These are phyloP conservation scores for Fusarium sp. DNA, from an alignment of 2,329 filamentous ascomycete genomes.

Conservation along the genomic window DNA sequence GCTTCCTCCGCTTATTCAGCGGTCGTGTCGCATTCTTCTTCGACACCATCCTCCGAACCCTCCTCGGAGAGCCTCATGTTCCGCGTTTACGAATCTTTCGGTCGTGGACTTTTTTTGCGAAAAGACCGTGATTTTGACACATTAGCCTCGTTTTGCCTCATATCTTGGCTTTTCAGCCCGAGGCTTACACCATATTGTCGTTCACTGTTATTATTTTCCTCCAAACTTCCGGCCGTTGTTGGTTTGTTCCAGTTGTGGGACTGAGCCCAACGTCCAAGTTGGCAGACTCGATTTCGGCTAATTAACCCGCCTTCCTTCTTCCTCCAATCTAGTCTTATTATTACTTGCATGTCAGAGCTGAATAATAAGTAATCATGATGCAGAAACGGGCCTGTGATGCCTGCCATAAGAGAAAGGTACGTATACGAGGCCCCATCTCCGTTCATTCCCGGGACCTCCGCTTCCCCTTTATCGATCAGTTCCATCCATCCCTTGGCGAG, in stretches of 20 bases:
- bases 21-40: not conserved
- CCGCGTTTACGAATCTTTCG: conserved; percentile 8
- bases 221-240: not conserved
- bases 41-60: conserved; percentile 1
- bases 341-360: not conserved
- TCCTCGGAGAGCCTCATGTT: conserved; percentile 1
- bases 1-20: conserved; percentile 25
- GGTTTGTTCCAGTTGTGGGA: not conserved
- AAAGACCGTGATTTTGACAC: not conserved
- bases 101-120: not conserved
- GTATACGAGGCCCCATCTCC: conserved; percentile 8
- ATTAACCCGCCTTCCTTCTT: not conserved
- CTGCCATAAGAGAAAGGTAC: conserved; percentile 38
- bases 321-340: not conserved
- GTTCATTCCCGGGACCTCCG: not conserved
- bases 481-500: conserved; percentile 6
- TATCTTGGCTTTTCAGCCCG: not conserved
- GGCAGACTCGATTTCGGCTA: not conserved
- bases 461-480: not conserved
- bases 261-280: not conserved
- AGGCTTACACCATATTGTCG: not conserved
- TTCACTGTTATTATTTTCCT: not conserved
- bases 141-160: not conserved
- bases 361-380: conserved; percentile 5
- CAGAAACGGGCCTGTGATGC: conserved; percentile 37